Evolutionary conservation across 352 stramenopile species (phyloP).

Genomic region (Phytopythium helicoides): DNA sequence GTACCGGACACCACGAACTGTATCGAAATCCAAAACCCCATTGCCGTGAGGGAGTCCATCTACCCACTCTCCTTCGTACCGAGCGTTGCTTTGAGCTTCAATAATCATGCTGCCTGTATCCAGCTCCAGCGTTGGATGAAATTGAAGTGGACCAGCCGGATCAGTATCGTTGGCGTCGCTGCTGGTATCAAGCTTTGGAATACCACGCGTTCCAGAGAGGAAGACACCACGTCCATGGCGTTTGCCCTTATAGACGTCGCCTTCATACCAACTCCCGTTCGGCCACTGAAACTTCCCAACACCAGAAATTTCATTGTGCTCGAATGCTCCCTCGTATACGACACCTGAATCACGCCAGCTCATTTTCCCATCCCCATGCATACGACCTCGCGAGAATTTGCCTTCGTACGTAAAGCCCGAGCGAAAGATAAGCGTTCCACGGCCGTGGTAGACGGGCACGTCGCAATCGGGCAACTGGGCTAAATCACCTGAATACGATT

Average conservation of each 20-base stretch:
- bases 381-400: conserved; percentile 54
- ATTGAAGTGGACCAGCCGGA: no score
- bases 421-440: conserved; percentile 50
- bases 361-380: conserved; percentile 74
- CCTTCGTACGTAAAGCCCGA: conserved; percentile 71
- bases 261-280: conserved; percentile 81
- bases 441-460: conserved; percentile 57
- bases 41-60: conserved; percentile 66
- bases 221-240: conserved; percentile 80
- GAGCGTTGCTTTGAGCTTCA: conserved; percentile 40
- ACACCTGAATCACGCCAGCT: conserved; percentile 52
- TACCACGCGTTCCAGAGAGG: conserved; percentile 27
- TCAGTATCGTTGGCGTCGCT: conserved; percentile 8
- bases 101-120: not conserved
- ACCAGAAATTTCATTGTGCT: conserved; percentile 71
- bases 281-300: conserved; percentile 69
- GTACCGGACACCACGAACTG: conserved; percentile 48
- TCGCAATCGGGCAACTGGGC: conserved; percentile 36
- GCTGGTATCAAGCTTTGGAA: not conserved
- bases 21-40: conserved; percentile 72
- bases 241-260: conserved; percentile 58
- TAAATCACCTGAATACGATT: conserved; percentile 48
- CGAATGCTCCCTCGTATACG: conserved; percentile 68
- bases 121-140: not conserved
- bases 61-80: conserved; percentile 80